These are phyloP conservation scores for Suillus sp. DNA, from an alignment of 768 basidiomycete genomes.

Conservation along the genomic window DNA sequence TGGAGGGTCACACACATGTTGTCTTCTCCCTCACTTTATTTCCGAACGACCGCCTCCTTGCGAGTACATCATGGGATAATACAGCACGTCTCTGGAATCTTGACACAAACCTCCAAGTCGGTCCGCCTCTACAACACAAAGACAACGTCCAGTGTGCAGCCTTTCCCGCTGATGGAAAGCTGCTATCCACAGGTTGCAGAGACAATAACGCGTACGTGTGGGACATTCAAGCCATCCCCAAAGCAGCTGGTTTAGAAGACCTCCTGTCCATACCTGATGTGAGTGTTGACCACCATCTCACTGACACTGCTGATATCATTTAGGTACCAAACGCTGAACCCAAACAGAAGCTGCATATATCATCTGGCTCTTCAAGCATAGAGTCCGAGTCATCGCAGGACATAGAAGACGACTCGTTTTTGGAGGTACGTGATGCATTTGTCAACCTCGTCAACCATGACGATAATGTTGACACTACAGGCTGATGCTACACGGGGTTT, in stretches of 20 bases:
- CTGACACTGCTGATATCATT: too few species aligned
- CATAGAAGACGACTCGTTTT: too few species aligned
- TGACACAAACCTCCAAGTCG: neutral
- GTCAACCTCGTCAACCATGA: too few species aligned
- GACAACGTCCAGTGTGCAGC: neutral
- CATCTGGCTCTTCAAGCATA: too few species aligned
- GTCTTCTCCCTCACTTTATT: neutral
- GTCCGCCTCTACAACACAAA: neutral
- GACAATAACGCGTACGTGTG: neutral
- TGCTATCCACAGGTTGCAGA: neutral
- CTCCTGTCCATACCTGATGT: too few species aligned
- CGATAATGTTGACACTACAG: too few species aligned
- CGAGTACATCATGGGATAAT: neutral
- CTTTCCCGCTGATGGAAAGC: conserved; percentile 11
- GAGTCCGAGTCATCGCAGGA: too few species aligned
- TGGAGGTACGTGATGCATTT: too few species aligned
- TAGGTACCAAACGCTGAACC: neutral
- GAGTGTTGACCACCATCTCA: neutral
- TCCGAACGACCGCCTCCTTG: neutral
- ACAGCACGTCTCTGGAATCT: conserved; percentile 16
- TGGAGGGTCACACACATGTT: neutral
- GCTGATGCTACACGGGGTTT: too few species aligned
- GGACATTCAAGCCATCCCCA: neutral
- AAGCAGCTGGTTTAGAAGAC: neutral
- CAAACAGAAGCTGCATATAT: neutral